Base-by-base conservation (phyloP, 2,329 filamentous ascomycete species). In the Venturia pyrina region DNA sequence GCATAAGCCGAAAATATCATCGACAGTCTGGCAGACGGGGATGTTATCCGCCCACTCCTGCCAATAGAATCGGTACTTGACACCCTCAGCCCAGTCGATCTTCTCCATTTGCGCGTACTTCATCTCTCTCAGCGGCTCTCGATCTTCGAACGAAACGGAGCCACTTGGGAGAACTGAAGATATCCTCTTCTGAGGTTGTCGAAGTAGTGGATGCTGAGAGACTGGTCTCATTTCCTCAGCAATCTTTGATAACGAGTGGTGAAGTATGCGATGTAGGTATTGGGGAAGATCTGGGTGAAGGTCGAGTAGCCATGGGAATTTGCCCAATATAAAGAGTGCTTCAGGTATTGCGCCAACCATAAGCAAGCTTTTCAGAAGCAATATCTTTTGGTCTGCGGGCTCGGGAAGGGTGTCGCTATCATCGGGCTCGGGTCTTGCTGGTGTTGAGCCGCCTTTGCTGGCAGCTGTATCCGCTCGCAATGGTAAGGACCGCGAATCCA, bases 11-110 rank as follows among this genome's bases (percentile, higher is more conserved):
- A 98, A 95, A 17, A 99, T 83, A 73, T 99, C 95, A 68, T 97
- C 91, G 6, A 96, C 86, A 1, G 82, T 89, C 74, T 96, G 93
- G 73, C 95, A 99, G 24, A 96, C 79, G 0, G 95, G 96, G 59
- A 99, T 83, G 69, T 95, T 96, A 76, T 98, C 93, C 2, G 87
- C 83, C 95, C 95, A 99, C 70, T 98, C 95, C 67, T 96, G 92
- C 87, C 95, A 97, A 76, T 99, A 99, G 74, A 96, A 98, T 43
- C 89, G 86, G 75, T 97, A 98, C 64, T 89, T 82, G 15, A 81
- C 85, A n/a, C 84, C 83, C 70, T 92, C 90, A 70, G 96, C 93
- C 5, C 91, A 86, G 71, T 89, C 59, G 5, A 59, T 81, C 83
- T 13, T 90, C 90, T 73, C 91, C 91, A 21, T 85, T 80, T 59